Evolutionary conservation across 1,284 basidiomycete species (phyloP), one percentile per base, ranked within the genome.

Genomic region (Xerocomus alliaceus): DNA sequence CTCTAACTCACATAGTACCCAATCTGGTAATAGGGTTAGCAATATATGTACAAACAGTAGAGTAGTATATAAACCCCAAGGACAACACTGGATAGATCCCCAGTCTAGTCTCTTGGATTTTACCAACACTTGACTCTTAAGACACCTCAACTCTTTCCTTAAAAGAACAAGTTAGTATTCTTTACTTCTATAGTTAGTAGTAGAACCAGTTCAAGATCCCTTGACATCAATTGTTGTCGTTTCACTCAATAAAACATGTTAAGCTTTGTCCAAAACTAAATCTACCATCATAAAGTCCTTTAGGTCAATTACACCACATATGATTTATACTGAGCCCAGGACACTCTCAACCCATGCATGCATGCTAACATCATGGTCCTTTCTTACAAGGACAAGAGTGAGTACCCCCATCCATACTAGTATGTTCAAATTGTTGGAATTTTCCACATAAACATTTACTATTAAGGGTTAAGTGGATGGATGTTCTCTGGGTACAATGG

Each of bases 401-500:
- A 49, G 0, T 66, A 76, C 50, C 71, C 56, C 1, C 71, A 78
- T 50, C 75, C 71, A 0, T 80, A 75, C 58, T 76, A 72, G 74
- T 82, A 80, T 66, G 76, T 73, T 0, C 60, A 63, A 0, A 67
- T 82, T 0, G 47, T 62, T 12, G 44, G 46, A 2, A 37, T 65
- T 0, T 64, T 64, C 8, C 42, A 60, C 7, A 0, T 63, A 2
- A 35, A 54, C 18, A 18, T 64, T 5, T 1, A n/a, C 22, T 64
- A 52, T 17, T 5, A 58, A 6, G 31, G 28, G 7, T 61, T 6
- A 29, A 18, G 20, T 10, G 15, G 6, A 61, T 61, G 46, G 15
- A 64, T 22, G 17, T 68, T 17, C 34, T 73, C 0, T 67, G 61
- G 56, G 65, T 73, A 2, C 20, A 60, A 1, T 73, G 71, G 70